phyloP scores from a whole-genome alignment of 805 yeast species.

The Candida tallmaniae region DNA sequence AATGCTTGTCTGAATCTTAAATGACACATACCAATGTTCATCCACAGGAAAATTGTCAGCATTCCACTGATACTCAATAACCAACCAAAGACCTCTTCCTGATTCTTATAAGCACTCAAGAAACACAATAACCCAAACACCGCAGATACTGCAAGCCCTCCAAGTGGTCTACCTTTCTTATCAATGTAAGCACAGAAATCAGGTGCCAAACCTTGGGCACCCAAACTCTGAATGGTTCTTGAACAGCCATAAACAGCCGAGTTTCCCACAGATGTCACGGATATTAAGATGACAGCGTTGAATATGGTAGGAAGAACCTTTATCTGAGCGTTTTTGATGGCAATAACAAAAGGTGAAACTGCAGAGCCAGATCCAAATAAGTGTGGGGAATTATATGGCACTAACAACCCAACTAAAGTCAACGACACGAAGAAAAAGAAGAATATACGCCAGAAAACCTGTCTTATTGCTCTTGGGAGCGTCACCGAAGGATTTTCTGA shows the following conservation, averaged over 20 bases:
- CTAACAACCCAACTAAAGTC: conserved; percentile 33
- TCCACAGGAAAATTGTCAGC: conserved; percentile 40
- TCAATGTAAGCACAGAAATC: conserved; percentile 34
- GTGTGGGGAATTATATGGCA: conserved; percentile 47
- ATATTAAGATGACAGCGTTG: conserved; percentile 68
- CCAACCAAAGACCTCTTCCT: conserved; percentile 36
- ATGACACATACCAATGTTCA: conserved; percentile 37
- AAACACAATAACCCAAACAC: conserved; percentile 38
- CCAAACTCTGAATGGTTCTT: conserved; percentile 62
- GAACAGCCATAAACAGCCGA: conserved; percentile 72
- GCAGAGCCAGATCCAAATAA: conserved; percentile 44
- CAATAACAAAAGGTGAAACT: conserved; percentile 76
- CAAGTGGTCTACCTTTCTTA: conserved; percentile 39
- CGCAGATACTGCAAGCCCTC: conserved; percentile 29
- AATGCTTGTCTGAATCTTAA: conserved; percentile 39
- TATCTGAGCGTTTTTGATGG: conserved; percentile 59
- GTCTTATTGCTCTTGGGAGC: conserved; percentile 39
- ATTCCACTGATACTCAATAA: conserved; percentile 37
- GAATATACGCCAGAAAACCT: conserved; percentile 41
- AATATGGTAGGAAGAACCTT: conserved; percentile 65
- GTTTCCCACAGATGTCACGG: conserved; percentile 75
- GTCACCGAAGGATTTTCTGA: conserved; percentile 34
- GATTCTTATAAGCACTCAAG: conserved; percentile 27
- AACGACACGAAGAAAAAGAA: conserved; percentile 34
- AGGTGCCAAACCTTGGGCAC: conserved; percentile 73